These are phyloP conservation scores for Yamadazyma takamatsuzukensis DNA, from an alignment of 805 yeast species.

Conservation along the genomic window DNA sequence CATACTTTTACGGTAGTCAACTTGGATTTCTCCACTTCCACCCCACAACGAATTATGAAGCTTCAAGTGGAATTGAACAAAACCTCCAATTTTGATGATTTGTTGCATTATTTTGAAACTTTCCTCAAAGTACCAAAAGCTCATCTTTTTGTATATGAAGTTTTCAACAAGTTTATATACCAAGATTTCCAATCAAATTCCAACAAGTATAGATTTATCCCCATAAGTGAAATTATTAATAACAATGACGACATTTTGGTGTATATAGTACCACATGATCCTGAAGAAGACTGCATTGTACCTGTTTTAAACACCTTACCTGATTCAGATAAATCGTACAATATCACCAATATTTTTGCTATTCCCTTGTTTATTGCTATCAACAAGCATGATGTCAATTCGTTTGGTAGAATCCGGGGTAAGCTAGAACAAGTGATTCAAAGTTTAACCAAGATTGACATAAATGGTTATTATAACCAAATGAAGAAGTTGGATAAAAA, in stretches of 20 bases:
- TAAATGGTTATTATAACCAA: constrained; percentile 19
- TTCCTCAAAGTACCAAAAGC: constrained; percentile 31
- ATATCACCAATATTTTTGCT: constrained; percentile 55
- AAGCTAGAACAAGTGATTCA: constrained; percentile 47
- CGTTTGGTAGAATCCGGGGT: constrained; percentile 54
- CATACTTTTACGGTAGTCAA: constrained; percentile 62
- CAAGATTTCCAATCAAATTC: constrained; percentile 62
- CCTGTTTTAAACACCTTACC: constrained; percentile 54
- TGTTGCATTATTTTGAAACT: constrained; percentile 57
- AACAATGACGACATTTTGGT: constrained; percentile 62
- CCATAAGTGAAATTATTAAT: constrained; percentile 63
- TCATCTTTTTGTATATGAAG: constrained; percentile 30
- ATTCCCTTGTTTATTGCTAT: constrained; percentile 72
- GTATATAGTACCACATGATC: constrained; percentile 52
- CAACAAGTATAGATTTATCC: constrained; percentile 51
- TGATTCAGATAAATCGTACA: constrained; percentile 32
- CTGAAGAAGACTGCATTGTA: constrained; percentile 38
- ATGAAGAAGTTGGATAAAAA: constrained; percentile 15
- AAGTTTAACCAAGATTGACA: constrained; percentile 20
- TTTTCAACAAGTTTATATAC: constrained; percentile 67
- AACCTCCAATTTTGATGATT: constrained; percentile 58
- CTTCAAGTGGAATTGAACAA: constrained; percentile 74
- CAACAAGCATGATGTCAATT: constrained; percentile 46
- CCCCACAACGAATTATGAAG: constrained; percentile 19
- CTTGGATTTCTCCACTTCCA: constrained; percentile 20